Evolutionary conservation across 2,329 filamentous ascomycete species (phyloP), one percentile per base, ranked within the genome.

Genomic region (Fusarium sp.): DNA sequence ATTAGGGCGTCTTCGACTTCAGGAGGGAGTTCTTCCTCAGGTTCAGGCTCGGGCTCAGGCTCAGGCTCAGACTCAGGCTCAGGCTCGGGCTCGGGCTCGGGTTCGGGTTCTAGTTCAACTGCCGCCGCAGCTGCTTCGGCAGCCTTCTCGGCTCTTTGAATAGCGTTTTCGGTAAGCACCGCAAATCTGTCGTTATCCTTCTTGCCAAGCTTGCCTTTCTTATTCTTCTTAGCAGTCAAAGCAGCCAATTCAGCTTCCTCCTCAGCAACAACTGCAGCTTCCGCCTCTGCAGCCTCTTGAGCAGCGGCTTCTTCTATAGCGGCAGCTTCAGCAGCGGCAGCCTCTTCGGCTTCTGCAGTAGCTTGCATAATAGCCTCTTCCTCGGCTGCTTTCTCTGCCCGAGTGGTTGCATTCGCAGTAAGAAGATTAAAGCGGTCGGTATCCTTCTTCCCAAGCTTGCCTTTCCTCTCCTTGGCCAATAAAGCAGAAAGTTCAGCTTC

Each of bases 401-500:
- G 75, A 60, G 71, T 68, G 23, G 70, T 72, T 38, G 77, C 75
- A 33, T 74, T 79, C 23, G 74, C 74, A 30, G 74, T 77, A 15
- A 83, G 72, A 11, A 67, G 68, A 18, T 81, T 77, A 40, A 80
- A 76, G 60, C 81, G 83, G 57, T 84, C 82, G 49, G 83, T 75
- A 37, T 83, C 82, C 60, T 78, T 83, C 68, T 81, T 85, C 4
- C 68, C 72, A 18, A 83, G 69, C 57, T 78, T 84, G 55, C 66
- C 66, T 42, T 69, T 77, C 74, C 72, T 83, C 85, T 72, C 79
- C 67, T 85, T 86, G 18, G 79, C 77, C 36, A 80, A 80, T 10
- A 84, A 73, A 7, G 75, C 71, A 31, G 75, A 77, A 10, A 83
- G 74, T 50, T 83, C 66, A 2, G 47, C 76, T 33, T 77, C 74